A percentile compares a stretch with the other conserved stretches of the same genome.
phyloP scores from a whole-genome alignment of 164 flowering plant genomes.

The Macadamia tetraphylla region DNA sequence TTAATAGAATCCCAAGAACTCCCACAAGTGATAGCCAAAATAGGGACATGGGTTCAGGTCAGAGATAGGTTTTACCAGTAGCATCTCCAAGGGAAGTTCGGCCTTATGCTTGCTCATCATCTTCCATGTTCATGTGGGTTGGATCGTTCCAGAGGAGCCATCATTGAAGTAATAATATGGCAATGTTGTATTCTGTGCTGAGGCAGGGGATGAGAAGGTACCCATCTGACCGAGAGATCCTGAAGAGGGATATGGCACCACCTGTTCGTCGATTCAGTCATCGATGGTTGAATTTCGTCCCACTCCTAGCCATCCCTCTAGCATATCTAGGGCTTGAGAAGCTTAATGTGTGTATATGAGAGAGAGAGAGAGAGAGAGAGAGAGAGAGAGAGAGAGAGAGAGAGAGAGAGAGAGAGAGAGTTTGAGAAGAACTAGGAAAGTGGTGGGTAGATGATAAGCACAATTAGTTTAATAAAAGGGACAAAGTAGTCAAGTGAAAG shows the following conservation, averaged over 20 bases:
- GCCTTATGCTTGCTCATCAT: slow-evolving; percentile 14
- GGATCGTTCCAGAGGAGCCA: slow-evolving; percentile 14
- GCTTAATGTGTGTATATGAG: too few species aligned
- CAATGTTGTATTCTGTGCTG: slow-evolving; percentile 4
- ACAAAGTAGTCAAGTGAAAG: too few species aligned
- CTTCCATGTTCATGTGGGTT: slow-evolving; percentile 5
- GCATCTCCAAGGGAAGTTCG: slow-evolving; percentile 8
- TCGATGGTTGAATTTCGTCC: slow-evolving; percentile 58
- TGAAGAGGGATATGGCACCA: slow-evolving; percentile 53
- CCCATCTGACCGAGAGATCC: slow-evolving; percentile 32
- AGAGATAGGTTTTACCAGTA: neutral
- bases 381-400: too few species aligned
- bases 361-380: too few species aligned
- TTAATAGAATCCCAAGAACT: neutral
- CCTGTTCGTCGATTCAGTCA: slow-evolving; percentile 24
- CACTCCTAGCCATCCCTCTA: slow-evolving; percentile 54
- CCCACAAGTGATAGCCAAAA: neutral
- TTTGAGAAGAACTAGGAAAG: too few species aligned
- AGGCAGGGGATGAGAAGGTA: slow-evolving; percentile 6
- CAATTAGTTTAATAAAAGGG: too few species aligned
- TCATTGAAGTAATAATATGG: slow-evolving; percentile 12
- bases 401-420: too few species aligned
- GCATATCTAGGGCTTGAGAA: slow-evolving; percentile 42
- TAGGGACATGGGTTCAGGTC: neutral
- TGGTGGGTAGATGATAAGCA: too few species aligned